phyloP scores from a whole-genome alignment of 2,329 filamentous ascomycete species.

The Hypoxylon sp. region DNA sequence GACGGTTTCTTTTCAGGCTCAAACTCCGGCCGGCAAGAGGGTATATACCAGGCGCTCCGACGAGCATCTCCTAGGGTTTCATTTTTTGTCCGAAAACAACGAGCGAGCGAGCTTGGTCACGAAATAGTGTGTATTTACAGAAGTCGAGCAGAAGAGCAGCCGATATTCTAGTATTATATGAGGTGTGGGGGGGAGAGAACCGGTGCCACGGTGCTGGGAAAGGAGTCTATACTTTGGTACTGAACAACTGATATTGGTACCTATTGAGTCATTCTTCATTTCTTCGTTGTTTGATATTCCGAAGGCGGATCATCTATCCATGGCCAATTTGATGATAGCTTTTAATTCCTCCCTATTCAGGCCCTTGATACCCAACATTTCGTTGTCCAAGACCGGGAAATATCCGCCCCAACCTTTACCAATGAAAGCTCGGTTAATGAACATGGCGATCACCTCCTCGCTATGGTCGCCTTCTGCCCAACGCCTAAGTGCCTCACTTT shows the following conservation, averaged over 20 bases:
- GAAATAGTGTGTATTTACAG: slow-evolving; percentile 27
- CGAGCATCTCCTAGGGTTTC: slow-evolving; percentile 35
- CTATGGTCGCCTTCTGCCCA: slow-evolving; percentile 46
- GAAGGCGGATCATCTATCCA: slow-evolving; percentile 34
- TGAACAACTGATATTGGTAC: slow-evolving; percentile 19
- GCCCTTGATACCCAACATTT: slow-evolving; percentile 43
- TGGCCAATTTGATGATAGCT: slow-evolving; percentile 42
- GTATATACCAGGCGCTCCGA: slow-evolving; percentile 30
- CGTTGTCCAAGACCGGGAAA: slow-evolving; percentile 43
- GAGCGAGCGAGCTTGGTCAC: slow-evolving; percentile 12
- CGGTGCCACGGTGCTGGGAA: slow-evolving; percentile 35
- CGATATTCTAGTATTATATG: slow-evolving; percentile 30
- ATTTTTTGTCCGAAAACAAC: slow-evolving; percentile 17
- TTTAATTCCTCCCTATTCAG: slow-evolving; percentile 41
- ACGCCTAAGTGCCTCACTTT: slow-evolving; percentile 38
- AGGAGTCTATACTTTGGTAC: slow-evolving; percentile 23
- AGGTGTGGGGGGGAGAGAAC: slow-evolving; percentile 22
- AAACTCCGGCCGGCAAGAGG: slow-evolving; percentile 31
- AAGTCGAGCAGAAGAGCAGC: slow-evolving; percentile 5
- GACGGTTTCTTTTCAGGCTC: slow-evolving; percentile 32
- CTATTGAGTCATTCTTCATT: slow-evolving; percentile 29
- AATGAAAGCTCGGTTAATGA: slow-evolving; percentile 46
- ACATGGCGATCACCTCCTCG: slow-evolving; percentile 47
- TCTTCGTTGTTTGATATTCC: slow-evolving; percentile 5
- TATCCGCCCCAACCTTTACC: slow-evolving; percentile 46